Evolutionary conservation across 257 asterid species (phyloP), one percentile per base, ranked within the genome.

Genomic region (Sherardia arvensis): DNA sequence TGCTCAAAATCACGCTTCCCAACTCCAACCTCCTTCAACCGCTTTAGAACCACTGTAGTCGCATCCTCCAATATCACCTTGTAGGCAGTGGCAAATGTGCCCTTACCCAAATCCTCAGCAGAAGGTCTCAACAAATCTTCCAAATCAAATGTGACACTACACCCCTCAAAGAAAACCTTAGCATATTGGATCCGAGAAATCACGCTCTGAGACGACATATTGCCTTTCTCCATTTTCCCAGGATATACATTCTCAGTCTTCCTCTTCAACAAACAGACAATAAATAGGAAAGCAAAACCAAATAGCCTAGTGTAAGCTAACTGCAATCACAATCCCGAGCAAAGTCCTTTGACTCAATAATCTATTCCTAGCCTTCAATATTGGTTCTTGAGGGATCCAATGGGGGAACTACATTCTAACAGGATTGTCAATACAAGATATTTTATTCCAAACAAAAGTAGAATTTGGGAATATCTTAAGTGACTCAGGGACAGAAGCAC

Each of bases 111-210:
- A 0, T 90, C 97, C 70, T 93, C 99, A 1, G 97, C 99, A 14
- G 99, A 93, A 64, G 99, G 97, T 74, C 96, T 87, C 78, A 93
- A 72, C 69, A 93, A 77, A 71, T 93, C 99, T 76, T 93, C 99
- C 71, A 93, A 77, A 77, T 93, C 96, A 58, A 90, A 93, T 2
- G 91, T 90, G 65, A 72, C 84, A 58, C 80, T 85, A 71, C 97
- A 87, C 10, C 95, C 99, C 81, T 90, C 96, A 60, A 90, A 90
- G 88, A 93, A 93, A 62, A 77, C 84, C 69, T 71, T 81, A 1
- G 84, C 95, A 43, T 87, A 95, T 62, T 82, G 85, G 64, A 74
- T 80, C 48, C 97, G 76, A 0, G 96, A 85, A 69, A 83, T 76
- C 10, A 79, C 90, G 58, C 89, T 89, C 59, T 85, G 97, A 0